These are phyloP conservation scores for Lignosus rhinocerotis DNA, from an alignment of 1,284 basidiomycete genomes.

Conservation along the genomic window DNA sequence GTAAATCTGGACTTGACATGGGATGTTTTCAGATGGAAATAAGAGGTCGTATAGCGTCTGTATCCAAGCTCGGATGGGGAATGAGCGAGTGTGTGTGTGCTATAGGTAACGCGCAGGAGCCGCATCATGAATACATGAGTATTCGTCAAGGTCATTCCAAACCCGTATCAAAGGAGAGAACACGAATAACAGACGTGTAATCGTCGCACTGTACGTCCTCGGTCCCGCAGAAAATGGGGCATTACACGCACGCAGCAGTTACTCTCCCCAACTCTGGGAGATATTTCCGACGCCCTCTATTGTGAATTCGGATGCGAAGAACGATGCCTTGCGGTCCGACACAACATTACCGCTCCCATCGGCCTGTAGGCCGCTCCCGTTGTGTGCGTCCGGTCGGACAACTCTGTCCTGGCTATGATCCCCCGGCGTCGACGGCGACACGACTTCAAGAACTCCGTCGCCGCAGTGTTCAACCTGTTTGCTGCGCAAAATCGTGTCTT, in stretches of 20 bases:
- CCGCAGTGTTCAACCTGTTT: conserved; percentile 7
- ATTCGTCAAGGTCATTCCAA: conserved; percentile 9
- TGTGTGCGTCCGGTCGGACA: background rate
- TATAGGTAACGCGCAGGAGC: background rate
- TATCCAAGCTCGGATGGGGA: background rate
- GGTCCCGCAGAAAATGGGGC: background rate
- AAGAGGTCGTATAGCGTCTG: conserved; percentile 4
- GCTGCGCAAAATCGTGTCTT: conserved; percentile 6
- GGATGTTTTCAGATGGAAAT: background rate
- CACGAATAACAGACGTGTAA: background rate
- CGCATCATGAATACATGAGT: conserved; percentile 14
- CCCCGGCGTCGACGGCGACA: conserved; percentile 9
- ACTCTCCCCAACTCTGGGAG: conserved; percentile 35
- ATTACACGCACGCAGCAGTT: background rate
- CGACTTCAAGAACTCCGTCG: conserved; percentile 7
- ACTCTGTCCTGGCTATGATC: background rate
- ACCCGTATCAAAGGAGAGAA: background rate
- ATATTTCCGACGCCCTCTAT: conserved; percentile 33
- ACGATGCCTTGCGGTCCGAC: conserved; percentile 12
- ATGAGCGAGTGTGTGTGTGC: conserved; percentile 2
- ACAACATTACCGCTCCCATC: conserved; percentile 2
- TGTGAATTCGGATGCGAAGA: conserved; percentile 24
- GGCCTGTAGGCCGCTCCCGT: background rate
- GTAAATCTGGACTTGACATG: conserved; percentile 4
- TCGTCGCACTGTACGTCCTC: background rate